Percentiles rank a stretch among this genome's conserved stretches.
Evolutionary conservation across 2,329 filamentous ascomycete species (phyloP).

Genomic region (Neonectria hederae): DNA sequence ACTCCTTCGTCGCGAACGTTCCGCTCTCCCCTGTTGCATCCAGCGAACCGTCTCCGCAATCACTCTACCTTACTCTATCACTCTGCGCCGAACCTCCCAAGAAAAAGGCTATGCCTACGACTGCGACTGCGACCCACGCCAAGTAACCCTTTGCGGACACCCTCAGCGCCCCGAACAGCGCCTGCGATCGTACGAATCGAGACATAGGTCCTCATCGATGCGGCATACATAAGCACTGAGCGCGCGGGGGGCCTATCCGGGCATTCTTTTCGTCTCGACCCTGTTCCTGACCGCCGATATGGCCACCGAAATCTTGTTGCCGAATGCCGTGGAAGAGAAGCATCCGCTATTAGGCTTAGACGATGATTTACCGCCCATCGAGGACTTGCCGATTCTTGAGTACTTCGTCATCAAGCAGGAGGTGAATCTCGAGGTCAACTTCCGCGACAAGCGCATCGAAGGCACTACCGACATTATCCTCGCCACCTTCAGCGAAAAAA

Average conservation of each 20-base stretch:
- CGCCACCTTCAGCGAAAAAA: constrained; percentile 67
- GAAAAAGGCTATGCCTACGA: constrained; percentile 24
- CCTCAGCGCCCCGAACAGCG: constrained; percentile 2
- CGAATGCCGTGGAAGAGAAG: constrained; percentile 29
- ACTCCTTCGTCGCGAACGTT: background rate
- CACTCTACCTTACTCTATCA: background rate
- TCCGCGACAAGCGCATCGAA: constrained; percentile 76
- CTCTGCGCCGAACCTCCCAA: constrained; percentile 19
- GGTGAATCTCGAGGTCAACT: constrained; percentile 89
- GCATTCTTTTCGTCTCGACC: constrained; percentile 33
- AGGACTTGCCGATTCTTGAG: constrained; percentile 50
- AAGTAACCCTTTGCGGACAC: constrained; percentile 5
- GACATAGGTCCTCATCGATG: constrained; percentile 33
- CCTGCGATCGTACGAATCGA: background rate
- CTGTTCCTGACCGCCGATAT: constrained; percentile 31
- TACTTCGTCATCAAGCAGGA: constrained; percentile 80
- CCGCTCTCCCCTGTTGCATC: background rate
- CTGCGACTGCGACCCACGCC: constrained; percentile 18
- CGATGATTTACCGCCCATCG: constrained; percentile 46
- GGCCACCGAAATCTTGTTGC: constrained; percentile 33
- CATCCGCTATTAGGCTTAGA: constrained; percentile 46
- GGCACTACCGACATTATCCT: constrained; percentile 87
- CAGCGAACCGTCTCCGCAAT: constrained; percentile 2
- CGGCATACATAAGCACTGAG: constrained; percentile 31
- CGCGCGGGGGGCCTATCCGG: constrained; percentile 39